Evolutionary conservation across 2,329 filamentous ascomycete species (phyloP).

Genomic region (Zasmidium angulare): DNA sequence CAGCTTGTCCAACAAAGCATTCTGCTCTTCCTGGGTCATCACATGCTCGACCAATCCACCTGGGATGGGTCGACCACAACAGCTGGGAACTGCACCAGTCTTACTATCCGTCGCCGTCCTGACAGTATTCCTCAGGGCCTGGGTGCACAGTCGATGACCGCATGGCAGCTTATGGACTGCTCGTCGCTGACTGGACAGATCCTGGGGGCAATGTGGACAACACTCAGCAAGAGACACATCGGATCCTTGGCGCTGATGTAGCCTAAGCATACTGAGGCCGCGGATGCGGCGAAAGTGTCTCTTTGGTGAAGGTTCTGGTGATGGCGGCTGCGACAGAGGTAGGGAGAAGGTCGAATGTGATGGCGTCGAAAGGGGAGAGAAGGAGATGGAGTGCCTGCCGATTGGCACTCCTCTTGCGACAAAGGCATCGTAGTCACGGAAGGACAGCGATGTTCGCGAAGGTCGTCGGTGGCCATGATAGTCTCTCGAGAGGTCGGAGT

Average conservation of each 20-base stretch:
- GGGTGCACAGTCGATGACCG: constrained; percentile 35
- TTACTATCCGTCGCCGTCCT: constrained; percentile 35
- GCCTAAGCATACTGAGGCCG: constrained; percentile 33
- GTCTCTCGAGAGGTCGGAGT: constrained; percentile 35
- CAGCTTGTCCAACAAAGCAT: constrained; percentile 33
- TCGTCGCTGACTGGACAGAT: constrained; percentile 25
- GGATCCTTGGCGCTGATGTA: constrained; percentile 28
- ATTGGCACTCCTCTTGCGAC: constrained; percentile 27
- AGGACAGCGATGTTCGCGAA: constrained; percentile 31
- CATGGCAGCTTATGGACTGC: constrained; percentile 35
- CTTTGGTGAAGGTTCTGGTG: constrained; percentile 28
- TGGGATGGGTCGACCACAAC: constrained; percentile 43
- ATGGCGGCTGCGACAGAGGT: constrained; percentile 26
- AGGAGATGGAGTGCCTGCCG: constrained; percentile 29
- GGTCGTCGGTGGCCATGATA: constrained; percentile 13
- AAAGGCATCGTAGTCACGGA: constrained; percentile 37
- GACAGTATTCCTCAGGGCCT: constrained; percentile 36
- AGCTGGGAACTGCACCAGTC: constrained; percentile 38
- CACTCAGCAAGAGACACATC: constrained; percentile 22
- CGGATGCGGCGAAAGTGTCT: constrained; percentile 35
- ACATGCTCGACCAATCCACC: constrained; percentile 40
- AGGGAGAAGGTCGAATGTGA: constrained; percentile 34
- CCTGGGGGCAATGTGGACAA: constrained; percentile 36
- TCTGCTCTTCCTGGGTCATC: constrained; percentile 40
- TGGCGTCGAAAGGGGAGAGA: constrained; percentile 32